Base-by-base conservation (phyloP, 2,329 filamentous ascomycete species). In the Penicillium paneum region DNA sequence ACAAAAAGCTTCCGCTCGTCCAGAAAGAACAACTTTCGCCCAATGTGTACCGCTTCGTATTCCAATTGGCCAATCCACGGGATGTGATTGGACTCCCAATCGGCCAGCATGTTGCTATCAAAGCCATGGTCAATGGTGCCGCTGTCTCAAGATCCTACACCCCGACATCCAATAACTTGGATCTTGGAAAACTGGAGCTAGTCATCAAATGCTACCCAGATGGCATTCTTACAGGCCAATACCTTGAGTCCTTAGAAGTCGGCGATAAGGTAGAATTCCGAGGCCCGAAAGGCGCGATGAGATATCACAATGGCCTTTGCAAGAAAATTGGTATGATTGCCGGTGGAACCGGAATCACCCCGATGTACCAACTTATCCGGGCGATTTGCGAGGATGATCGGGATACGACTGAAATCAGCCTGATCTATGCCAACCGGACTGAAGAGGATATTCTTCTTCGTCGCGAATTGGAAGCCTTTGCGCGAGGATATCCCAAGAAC, bases 291-390 rank as follows among this genome's bases (percentile, higher is more conserved):
- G 71, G 71, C n/a, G 62, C 60, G 1, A 71, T 72, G 58, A 56
- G 58, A 15, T 74, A 74, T 43, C 60, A 28, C 28, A 58, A 52
- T 3, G 64, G 65, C 6, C 55, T 74, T 8, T 70, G 70, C 32
- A 65, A 63, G n/a, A 63, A 68, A 31, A 64, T 74, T 17, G 71
- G 70, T 7, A 71, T 74, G 70, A 66, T 74, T 15, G 71, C 71
- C 8, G 71, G 71, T 45, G 71, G 71, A 11, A 73, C 71, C 11
- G 69, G 69, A 0, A 73, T 68, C 41, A 73, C 82, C 1, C 81
- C 82, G 6, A 81, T 83, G 78, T 83, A 77, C 64, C 83, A 86
- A 64, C 68, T 87, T 3, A 84, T 86, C 63, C 79, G 83, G 3
- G 82, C 83, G 40, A 83, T 86, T 52, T 84, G 82, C 63, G 83